These are phyloP conservation scores for Purshia tridentata DNA, from an alignment of 306 rosid genomes.

Conservation along the genomic window DNA sequence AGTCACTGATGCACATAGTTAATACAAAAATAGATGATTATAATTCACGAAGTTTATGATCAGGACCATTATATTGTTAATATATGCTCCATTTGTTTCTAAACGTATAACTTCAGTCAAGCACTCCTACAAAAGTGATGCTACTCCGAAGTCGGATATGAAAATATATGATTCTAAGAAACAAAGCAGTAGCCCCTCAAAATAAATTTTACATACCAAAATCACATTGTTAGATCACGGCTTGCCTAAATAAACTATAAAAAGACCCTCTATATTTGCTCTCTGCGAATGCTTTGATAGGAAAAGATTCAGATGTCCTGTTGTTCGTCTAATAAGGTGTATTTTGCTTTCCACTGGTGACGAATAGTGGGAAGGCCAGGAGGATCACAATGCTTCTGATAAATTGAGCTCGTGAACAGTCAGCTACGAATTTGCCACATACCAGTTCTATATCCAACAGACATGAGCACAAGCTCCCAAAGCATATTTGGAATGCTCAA, in stretches of 20 bases:
- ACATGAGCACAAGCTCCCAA: constrained; percentile 95
- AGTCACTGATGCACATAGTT: too few species aligned
- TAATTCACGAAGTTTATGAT: not conserved
- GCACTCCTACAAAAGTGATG: not conserved
- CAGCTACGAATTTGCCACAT: constrained; percentile 71
- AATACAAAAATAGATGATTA: not conserved
- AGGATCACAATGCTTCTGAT: constrained; percentile 3
- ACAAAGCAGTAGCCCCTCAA: not conserved
- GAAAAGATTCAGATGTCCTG: constrained; percentile 1
- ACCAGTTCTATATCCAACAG: constrained; percentile 82
- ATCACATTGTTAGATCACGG: constrained; percentile 10
- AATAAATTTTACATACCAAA: not conserved
- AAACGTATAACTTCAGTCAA: not conserved
- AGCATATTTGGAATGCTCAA: constrained; percentile 96
- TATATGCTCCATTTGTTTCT: not conserved
- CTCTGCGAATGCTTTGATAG: constrained; percentile 10
- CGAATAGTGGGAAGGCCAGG: too few species aligned
- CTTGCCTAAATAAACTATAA: not conserved
- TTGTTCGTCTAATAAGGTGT: not conserved
- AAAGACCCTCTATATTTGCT: not conserved
- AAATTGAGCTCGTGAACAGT: constrained; percentile 22
- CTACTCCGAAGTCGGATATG: not conserved
- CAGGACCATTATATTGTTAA: not conserved
- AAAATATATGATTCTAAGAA: not conserved
- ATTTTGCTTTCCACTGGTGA: constrained; percentile 10